Conservation (phyloP, 2,329 filamentous ascomycete genomes). For the Scleromitrula shiraiana region DNA sequence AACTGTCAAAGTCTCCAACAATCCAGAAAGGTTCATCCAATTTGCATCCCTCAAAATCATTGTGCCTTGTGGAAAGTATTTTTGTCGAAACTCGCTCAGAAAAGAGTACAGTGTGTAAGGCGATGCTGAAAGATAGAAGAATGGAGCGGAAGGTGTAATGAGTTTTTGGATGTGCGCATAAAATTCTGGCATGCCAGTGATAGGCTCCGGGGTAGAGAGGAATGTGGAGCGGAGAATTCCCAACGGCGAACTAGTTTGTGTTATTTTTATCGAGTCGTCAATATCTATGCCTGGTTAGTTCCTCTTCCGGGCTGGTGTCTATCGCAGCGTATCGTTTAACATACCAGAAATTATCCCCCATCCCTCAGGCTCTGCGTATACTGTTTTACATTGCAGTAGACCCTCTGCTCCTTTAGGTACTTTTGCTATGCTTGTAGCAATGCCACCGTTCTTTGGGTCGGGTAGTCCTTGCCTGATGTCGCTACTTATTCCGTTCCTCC, state of each 20-base stretch:
- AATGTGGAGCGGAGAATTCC: constrained; percentile 83
- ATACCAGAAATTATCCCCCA: constrained; percentile 75
- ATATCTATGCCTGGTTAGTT: constrained; percentile 51
- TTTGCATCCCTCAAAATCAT: constrained; percentile 78
- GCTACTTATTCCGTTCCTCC: constrained; percentile 62
- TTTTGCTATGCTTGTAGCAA: constrained; percentile 39
- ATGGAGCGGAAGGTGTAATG: constrained; percentile 52
- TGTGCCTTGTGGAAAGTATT: constrained; percentile 67
- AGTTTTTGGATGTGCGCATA: constrained; percentile 57
- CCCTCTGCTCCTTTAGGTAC: constrained; percentile 47
- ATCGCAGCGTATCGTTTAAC: constrained; percentile 9
- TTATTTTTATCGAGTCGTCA: constrained; percentile 93
- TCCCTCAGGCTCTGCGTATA: constrained; percentile 67
- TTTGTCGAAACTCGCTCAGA: constrained; percentile 63
- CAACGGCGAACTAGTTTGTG: constrained; percentile 68
- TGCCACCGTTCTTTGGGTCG: constrained; percentile 37
- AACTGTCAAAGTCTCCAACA: constrained; percentile 71
- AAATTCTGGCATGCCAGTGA: constrained; percentile 76
- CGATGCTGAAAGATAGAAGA: constrained; percentile 90
- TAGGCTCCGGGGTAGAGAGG: constrained; percentile 61
- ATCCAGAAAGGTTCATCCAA: constrained; percentile 75
- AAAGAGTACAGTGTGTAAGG: constrained; percentile 94
- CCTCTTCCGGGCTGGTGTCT: neutral
- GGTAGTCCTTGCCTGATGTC: constrained; percentile 51
- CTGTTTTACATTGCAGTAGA: constrained; percentile 56